Percentiles rank a stretch among this genome's conserved stretches.
phyloP scores from a whole-genome alignment of 2,329 filamentous ascomycete genomes.

The Dothistroma pini region DNA sequence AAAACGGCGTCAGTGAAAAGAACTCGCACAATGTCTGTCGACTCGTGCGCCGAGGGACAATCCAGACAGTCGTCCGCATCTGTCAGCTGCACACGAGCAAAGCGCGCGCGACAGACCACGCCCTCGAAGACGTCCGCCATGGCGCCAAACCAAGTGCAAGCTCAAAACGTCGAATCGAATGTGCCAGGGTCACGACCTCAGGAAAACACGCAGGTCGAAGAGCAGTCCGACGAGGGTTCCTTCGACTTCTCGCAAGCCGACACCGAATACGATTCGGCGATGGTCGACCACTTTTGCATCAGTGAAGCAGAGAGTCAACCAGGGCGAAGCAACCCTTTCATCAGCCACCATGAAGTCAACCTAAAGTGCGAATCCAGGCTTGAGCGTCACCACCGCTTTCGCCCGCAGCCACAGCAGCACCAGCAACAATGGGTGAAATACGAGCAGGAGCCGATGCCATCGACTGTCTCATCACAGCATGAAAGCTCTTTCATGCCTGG shows the following conservation, averaged over 20 bases:
- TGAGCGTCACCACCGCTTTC: background rate
- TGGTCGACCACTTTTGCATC: background rate
- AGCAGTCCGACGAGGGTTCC: background rate
- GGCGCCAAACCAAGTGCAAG: background rate
- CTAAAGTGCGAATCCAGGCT: slow-evolving; percentile 6
- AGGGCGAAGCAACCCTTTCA: slow-evolving; percentile 2
- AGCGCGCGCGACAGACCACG: slow-evolving; percentile 13
- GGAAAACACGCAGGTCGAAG: background rate
- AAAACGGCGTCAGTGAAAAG: slow-evolving; percentile 14
- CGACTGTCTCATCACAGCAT: background rate
- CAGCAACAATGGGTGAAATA: background rate
- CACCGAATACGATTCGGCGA: background rate
- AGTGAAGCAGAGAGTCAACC: background rate
- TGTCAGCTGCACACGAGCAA: slow-evolving; percentile 10
- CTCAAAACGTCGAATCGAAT: background rate
- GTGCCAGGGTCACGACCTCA: no score
- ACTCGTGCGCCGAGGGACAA: slow-evolving; percentile 7
- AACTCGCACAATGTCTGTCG: slow-evolving; percentile 5
- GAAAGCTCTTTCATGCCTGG: background rate
- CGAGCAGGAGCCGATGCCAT: background rate
- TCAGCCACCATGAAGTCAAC: background rate
- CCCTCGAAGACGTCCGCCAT: background rate
- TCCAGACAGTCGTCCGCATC: slow-evolving; percentile 16
- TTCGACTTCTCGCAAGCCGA: slow-evolving; percentile 1
- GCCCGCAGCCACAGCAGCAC: background rate